Evolutionary conservation across 2,329 filamentous ascomycete species (phyloP).

Genomic region (Tolypocladium nubicola): DNA sequence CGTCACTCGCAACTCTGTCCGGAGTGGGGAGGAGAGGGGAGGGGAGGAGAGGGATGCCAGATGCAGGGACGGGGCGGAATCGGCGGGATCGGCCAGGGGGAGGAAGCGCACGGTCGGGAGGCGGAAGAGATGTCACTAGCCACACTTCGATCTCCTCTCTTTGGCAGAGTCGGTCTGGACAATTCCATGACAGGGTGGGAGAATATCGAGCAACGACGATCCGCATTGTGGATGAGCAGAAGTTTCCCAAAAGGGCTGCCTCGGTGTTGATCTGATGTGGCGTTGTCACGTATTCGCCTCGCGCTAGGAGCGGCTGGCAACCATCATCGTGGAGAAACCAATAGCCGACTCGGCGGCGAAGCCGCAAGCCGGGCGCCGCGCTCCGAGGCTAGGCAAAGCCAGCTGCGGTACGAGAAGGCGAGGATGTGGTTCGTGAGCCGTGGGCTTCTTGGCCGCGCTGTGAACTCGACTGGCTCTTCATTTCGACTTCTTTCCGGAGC

Average conservation of each 20-base stretch:
- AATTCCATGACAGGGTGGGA: background rate
- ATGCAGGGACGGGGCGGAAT: background rate
- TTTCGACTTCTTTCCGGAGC: background rate
- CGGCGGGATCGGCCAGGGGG: background rate
- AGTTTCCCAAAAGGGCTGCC: background rate
- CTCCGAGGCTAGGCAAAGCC: too few species aligned
- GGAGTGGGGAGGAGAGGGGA: background rate
- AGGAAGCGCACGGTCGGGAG: background rate
- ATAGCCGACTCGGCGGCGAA: background rate
- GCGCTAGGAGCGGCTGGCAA: background rate
- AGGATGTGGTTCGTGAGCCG: background rate
- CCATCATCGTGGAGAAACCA: background rate
- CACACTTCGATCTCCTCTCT: slow-evolving; percentile 1
- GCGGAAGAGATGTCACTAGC: slow-evolving; percentile 10
- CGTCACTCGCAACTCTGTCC: background rate
- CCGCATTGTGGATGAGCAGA: background rate
- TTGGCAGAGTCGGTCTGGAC: background rate
- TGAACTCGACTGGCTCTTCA: background rate
- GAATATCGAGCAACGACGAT: background rate
- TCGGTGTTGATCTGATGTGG: background rate
- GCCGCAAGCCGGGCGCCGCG: too few species aligned
- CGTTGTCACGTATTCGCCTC: slow-evolving; percentile 1
- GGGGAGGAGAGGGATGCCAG: background rate
- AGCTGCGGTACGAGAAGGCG: background rate
- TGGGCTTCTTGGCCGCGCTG: background rate